Base-by-base conservation (phyloP, 169 alveolate species). In the Plasmodium relictum region DNA sequence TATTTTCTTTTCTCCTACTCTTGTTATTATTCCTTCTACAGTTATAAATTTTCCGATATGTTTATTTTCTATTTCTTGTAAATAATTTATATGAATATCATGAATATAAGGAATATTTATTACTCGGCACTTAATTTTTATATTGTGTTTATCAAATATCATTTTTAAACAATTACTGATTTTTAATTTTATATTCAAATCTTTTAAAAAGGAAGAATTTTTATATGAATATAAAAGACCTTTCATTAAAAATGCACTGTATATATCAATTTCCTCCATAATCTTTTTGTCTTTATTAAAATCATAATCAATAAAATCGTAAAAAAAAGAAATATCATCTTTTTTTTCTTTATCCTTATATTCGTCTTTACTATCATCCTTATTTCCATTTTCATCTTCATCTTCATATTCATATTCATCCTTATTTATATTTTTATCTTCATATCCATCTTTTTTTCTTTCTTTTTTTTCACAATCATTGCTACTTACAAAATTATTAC, bases 1-100 rank as follows among this genome's bases (percentile, higher is more conserved):
- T 31, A 93, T 74, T 54, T 74, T 88, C 31, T 91, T 74, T 26
- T 70, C 93, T 12, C 95, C 95, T 7, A 89, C 90, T 20, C 90
- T 69, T 69, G 90, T 80, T 31, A 80, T 80, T 68, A 80, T 68
- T 39, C 90, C 90, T 26, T 80, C 85, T 50, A 72, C 54, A 39
- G 73, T 80, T 80, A 80, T 48, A 37, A 80, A 80, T 26, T 80
- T 80, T 0, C 90, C 90, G 6, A 80, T 80, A 54, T 80, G 83
- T 41, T 80, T 80, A 80, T 65, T 80, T 14, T 72, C 63, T 68
- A 80, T 80, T 54, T 80, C 83, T 31, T 80, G 90, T 61, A 80
- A 37, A 39, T 48, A 18, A 48, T 22, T 80, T 18, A 80, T 52
- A 24, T 80, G 83, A n/a, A 65, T 66, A 68, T 80, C 83, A 44